These are phyloP conservation scores for Diaporthe sp. DNA, from an alignment of 2,329 filamentous ascomycete genomes.

Conservation along the genomic window DNA sequence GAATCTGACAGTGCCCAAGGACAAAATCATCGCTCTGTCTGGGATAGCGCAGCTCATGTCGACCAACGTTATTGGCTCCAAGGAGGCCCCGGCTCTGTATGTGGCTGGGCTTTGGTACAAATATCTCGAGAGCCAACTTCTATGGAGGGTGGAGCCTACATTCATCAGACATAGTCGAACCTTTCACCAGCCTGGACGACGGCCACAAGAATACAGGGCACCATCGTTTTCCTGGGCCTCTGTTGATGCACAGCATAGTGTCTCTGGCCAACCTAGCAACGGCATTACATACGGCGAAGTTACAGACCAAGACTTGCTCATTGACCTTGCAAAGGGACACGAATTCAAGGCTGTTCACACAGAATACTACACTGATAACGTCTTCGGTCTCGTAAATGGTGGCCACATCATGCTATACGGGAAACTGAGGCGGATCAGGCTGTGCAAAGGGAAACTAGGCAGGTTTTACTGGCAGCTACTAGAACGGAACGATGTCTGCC, in stretches of 20 bases:
- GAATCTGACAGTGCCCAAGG: background rate
- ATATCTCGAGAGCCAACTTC: constrained; percentile 30
- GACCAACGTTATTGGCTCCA: background rate
- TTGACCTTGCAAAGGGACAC: background rate
- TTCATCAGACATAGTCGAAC: background rate
- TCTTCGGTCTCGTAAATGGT: background rate
- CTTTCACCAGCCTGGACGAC: background rate
- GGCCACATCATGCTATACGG: constrained; percentile 18
- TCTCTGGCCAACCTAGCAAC: background rate
- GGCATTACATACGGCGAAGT: constrained; percentile 26
- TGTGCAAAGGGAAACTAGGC: background rate
- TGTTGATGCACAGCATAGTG: background rate
- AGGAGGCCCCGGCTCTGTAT: background rate
- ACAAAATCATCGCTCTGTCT: constrained; percentile 40
- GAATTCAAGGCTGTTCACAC: background rate
- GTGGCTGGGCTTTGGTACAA: constrained; percentile 24
- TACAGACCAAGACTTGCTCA: constrained; percentile 13
- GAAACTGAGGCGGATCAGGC: background rate
- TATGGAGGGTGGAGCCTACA: constrained; percentile 7
- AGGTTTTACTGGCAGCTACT: constrained; percentile 11
- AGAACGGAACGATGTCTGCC: background rate
- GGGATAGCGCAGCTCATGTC: constrained; percentile 34
- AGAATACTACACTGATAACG: background rate
- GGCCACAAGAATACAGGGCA: background rate
- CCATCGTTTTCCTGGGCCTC: constrained; percentile 39